Evolutionary conservation across 805 yeast genomes (phyloP), one percentile per base, ranked within the genome.

Genomic region (Yarrowia osloensis): DNA sequence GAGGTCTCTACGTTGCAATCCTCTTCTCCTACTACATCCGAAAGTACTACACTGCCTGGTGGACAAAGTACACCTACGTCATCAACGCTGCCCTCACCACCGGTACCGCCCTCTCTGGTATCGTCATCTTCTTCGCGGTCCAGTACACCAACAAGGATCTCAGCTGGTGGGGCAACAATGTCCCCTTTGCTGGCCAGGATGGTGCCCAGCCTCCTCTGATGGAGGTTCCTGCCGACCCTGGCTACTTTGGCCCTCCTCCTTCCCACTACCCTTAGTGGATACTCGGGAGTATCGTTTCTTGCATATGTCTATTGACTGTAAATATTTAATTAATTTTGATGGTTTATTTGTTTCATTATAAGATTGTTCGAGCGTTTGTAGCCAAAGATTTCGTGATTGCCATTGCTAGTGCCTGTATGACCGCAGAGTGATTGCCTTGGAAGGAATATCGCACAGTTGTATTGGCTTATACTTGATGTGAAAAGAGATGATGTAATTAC

Each of bases 91-190:
- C 82, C 0, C 73, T 83, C 17, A 80, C 82, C 8, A 83, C 84
- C 2, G 86, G 86, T 0, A 80, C 81, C 21, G 85, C 85, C 1
- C 79, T 81, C 68, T 78, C 83, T 68, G 84, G 84, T 0, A 72
- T 83, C 49, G 55, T 82, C 54, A 78, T 80, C 22, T 82, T 83
- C 71, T 80, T 81, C 70, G 74, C 80, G 0, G 80, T 81, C 4
- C 79, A 77, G 67, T 79, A 75, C 66, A 74, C 77, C 13, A 72
- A 73, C 21, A 74, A 71, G n/a, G 71, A 71, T 8, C 55, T 81
- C 1, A 68, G 76, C 24, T 83, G 86, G 85, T 83, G 86, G 86
- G 86, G 86, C 1, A 83, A 83, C 61, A 74, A 68, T n/a, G 81
- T 78, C 21, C 28, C 69, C 21, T 50, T 21, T 26, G 69, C 65